Evolutionary conservation across 1,139 yeast species (phyloP), one percentile per base, ranked within the genome.

Genomic region (Geotrichum histeridarum): DNA sequence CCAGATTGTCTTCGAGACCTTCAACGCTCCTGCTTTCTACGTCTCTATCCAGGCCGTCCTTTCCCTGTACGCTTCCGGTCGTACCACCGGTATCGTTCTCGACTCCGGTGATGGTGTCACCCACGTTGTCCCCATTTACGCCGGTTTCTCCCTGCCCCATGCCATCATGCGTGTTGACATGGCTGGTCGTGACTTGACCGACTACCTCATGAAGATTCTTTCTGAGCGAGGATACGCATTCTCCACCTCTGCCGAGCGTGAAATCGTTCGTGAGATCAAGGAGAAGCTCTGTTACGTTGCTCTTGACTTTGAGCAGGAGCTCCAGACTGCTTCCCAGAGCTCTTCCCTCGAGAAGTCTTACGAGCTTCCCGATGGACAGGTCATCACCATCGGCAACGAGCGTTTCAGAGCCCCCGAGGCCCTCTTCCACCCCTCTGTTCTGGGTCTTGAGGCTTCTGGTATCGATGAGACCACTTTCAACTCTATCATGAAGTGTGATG

Each of bases 31-130:
- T 71, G 99, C 98, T 60, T 90, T 93, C 81, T 93, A 93, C 84
- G 97, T 93, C 66, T 86, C 96, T 68, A 91, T 93, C 73, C 99
- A 93, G 81, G 98, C 99, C 70, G 98, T 93, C 61, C 84, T 93
- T 74, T 91, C 99, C 60, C 82, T 93, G 73, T 93, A 93, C 82
- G 91, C 99, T 60, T 90, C 98, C 64, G 99, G 99, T 82, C 93
- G 98, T 86, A 94, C 98, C 69, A 93, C 99, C 67, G 99, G 99
- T 89, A 91, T 93, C 71, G 99, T 93, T 65, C 84, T 93, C 74
- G 99, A 93, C 80, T 90, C 98, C 63, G 99, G 99, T 84, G 99
- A 93, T 75, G 99, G 99, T 86, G 99, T 93, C 70, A 90, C 98
- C 70, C 99, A 93, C 95, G 97, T 93, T 77, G 99, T 93, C 64